Base-by-base conservation (phyloP, 2,329 filamentous ascomycete genomes). In the Fonsecaea pugnacius region DNA sequence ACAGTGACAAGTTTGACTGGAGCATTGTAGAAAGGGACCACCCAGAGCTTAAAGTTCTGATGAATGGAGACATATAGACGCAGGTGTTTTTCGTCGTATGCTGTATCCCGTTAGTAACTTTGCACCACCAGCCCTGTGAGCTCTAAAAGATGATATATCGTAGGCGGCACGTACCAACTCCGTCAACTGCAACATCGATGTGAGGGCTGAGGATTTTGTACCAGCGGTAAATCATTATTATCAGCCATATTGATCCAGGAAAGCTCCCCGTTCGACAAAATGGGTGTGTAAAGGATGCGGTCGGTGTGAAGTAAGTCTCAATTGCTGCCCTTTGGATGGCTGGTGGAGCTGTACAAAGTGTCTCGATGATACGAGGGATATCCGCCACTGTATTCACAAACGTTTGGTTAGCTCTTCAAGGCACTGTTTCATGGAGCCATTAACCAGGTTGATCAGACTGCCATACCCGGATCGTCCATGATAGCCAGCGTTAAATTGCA, bases 151-250 rank as follows among this genome's bases (percentile, higher is more conserved):
- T 30, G 27, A 1, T 30, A 30, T 43, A 16, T 43, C 9, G 5
- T 18, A 7, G 38, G 12, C 6, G 9, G 1, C 8, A 74, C 78
- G 30, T 73, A 86, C 84, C 84, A 18, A 87, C 77, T 33, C 80
- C 83, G 58, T 91, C 84, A 18, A 96, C 81, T 1, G 83, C 78
- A 12, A 94, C 78, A 50, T 88, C 82, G 69, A 95, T 90, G 18
- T 82, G 79, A 0, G 92, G 92, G 66, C 88, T 91, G 73, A 96
- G 81, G 68, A 94, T 89, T 73, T 92, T 91, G 77, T 96, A 94
- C 90, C 90, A 93, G 46, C 87, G 85, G 73, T 91, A 96, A 62
- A 96, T 88, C 70, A 83, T 82, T 54, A 84, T 78, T 18, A 96
- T 82, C 5, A 91, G 74, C 77, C 83, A 86, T 50, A 91, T 83